Conservation (phyloP, 129 eudicot genomes). For the Pseudognaphalium luteoalbum region DNA sequence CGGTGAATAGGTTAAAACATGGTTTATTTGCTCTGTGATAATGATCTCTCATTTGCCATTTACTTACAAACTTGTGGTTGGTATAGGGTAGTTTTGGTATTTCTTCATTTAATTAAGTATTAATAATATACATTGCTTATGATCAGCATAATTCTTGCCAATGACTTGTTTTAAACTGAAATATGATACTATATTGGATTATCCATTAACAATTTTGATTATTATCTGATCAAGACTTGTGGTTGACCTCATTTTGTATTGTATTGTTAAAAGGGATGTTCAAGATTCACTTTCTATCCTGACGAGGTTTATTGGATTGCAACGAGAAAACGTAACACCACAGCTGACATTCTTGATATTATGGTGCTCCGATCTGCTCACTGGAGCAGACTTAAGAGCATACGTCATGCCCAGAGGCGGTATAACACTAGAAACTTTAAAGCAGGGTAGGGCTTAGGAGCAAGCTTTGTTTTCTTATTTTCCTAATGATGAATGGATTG, state of each 20-base stretch:
- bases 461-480: conserved; percentile 84
- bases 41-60: neutral
- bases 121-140: neutral
- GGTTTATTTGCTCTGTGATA: neutral
- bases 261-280: conserved; percentile 52
- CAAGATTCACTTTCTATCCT: conserved; percentile 74
- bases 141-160: neutral
- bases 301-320: conserved; percentile 96
- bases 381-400: conserved; percentile 89
- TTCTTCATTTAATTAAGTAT: neutral
- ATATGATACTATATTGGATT: neutral
- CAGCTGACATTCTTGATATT: conserved; percentile 90
- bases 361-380: conserved; percentile 76
- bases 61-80: neutral
- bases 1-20: neutral
- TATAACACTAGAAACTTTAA: conserved; percentile 58
- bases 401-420: conserved; percentile 98
- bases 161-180: conserved; percentile 1
- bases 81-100: conserved; percentile 8
- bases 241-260: conserved; percentile 19
- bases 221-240: conserved; percentile 20
- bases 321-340: conserved; percentile 81
- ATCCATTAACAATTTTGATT: neutral
- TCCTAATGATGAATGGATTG: conserved; percentile 82
- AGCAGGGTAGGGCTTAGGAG: conserved; percentile 57